Base-by-base conservation (phyloP, 352 stramenopile species). In the Phytophthora sp. region DNA sequence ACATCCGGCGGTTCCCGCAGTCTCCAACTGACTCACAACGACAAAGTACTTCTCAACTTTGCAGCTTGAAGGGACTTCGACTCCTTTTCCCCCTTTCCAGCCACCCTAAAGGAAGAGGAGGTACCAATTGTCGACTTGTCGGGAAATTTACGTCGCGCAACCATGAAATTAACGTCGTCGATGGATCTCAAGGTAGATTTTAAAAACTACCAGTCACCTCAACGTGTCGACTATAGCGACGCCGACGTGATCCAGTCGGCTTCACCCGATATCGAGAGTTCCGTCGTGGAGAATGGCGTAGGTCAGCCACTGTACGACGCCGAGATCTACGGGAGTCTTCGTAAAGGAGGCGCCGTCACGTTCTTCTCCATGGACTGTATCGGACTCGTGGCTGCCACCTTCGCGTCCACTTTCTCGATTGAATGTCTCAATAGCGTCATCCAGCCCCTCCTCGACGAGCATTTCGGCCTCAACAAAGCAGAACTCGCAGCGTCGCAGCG, bases 321-420 rank as follows among this genome's bases (percentile, higher is more conserved):
- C 9, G 75, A 86, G 50, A 79, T 84, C 45, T 86, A 83, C 52
- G 79, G 79, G 16, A 76, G 69, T 44, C 67, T 88, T 20, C 79
- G 79, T 42, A 70, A 69, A 16, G 78, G 78, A 18, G 75, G 75
- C 0, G 64, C 67, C 0, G 73, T 86, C 15, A 60, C 64, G 24
- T 74, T 84, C 46, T 80, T 79, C 55, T 82, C 78, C 0, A 59
- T 30, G 16, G 20, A 74, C 12, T 80, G 66, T 39, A 21, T 80
- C 1, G 78, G 78, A 3, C 57, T 86, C 20, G 57, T 82, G 0
- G 75, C 73, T 12, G 73, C 66, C 15, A 78, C 65, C 0, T 84
- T 80, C 35, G 72, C 74, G 53, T 82, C 75, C 15, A 69, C 71
- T 5, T 76, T 84, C 41, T 62, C 69, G 2, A 57, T 73, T 6